Base-by-base conservation (phyloP, 495 filamentous ascomycete species). In the Aspergillus hancockii region DNA sequence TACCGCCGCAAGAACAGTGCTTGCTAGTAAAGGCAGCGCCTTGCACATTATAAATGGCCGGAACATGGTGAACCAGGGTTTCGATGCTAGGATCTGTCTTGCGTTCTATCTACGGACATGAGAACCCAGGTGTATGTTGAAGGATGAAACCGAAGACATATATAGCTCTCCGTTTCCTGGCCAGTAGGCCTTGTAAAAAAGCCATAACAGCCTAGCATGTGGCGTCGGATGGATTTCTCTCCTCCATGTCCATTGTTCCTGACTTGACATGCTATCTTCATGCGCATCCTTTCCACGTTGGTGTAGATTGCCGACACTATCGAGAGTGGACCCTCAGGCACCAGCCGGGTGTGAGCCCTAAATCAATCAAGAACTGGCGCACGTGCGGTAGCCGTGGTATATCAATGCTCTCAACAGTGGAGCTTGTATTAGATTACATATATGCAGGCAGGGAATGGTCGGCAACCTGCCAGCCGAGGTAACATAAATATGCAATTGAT, bases 11-110 rank as follows among this genome's bases (percentile, higher is more conserved):
- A 74, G 55, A 10, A 63, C 73, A 36, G 66, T 62, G 13, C 68
- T 68, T 19, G 75, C 80, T 58, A 81, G 31, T 10, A 79, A 31
- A n/a, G 81, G 79, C 31, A 80, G 60, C 16, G 60, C 40, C 59
- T 67, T 67, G 47, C 63, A 25, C 2, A 66, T 25, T 38, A 52
- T 22, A 12, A 31, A 46, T 3, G 49, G 13, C 40, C 25, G 54
- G 36, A 57, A 10, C 34, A 36, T 36, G 9, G 2, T 10, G 8
- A 36, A 36, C 7, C 25, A 28, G 7, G 25, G 7, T 3, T 28
- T 28, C 7, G n/a, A n/a, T 28, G 25, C 25, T n/a, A 28, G 25
- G 25, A 28, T 3, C 25, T 28, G 25, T n/a, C n/a, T n/a, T n/a
- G n/a, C n/a, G n/a, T n/a, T n/a, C n/a, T n/a, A n/a, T n/a, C n/a